Base-by-base conservation (phyloP, 169 alveolate species). In the Plasmodium cynomolgi region DNA sequence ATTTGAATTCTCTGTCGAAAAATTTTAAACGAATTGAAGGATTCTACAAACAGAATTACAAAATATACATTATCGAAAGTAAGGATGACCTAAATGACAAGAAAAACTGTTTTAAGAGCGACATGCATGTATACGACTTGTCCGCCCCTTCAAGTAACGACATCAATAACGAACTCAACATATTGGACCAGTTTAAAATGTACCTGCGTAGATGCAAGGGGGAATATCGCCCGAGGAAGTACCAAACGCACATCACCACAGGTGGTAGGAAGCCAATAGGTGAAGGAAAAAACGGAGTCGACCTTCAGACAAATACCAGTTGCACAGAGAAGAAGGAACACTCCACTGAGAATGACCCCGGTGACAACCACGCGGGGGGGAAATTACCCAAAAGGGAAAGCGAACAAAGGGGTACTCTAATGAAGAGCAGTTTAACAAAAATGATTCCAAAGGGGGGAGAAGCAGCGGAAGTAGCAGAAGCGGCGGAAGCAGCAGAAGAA, bases 1-100 rank as follows among this genome's bases (percentile, higher is more conserved):
- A 68, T 41, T 81, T 80, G 73, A 90, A 90, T 90, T 62, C 68
- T 17, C 31, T 90, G 37, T 90, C 94, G 1, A 90, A 90, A 81
- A 90, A 41, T 44, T 90, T 80, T 29, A 68, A 90, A 81, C 29
- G 94, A 81, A 90, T 90, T 80, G 88, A 90, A 90, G 54, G 84
- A 20, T 80, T 90, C 34, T 90, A 90, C 37, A 90, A 90, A 58
- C 72, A 71, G 20, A 81, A 90, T 41, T 90, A 81, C 50, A 81
- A 81, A 81, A 71, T 90, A 71, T 90, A 62, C 20, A 39, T 90
- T 37, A 86, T 74, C 29, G 81, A 90, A 44, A 74, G 33, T 41
- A 50, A 90, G 82, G 84, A 81, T 20, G 29, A 44, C 54, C 7
- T 79, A 75, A 54, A 54, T 54, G 54, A 39, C 44, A 86, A 39